Evolutionary conservation across 2,329 filamentous ascomycete genomes (phyloP), one percentile per base, ranked within the genome.

Genomic region (Eurotiales sp.): DNA sequence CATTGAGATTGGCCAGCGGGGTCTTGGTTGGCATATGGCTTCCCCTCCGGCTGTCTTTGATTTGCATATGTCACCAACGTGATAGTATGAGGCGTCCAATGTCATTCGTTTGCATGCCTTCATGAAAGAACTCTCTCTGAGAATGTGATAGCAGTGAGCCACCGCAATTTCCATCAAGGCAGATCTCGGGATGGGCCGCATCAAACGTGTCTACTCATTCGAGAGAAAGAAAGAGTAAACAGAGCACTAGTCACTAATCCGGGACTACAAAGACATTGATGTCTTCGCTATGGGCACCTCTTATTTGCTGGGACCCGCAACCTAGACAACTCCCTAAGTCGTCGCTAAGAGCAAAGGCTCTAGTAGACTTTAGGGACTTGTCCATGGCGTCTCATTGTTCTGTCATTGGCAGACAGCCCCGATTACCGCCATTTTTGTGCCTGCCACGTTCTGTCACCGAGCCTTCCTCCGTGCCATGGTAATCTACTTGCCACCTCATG

Each of bases 51-150:
- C 25, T 45, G 46, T 32, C n/a, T 23, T 45, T 39, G 29, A 29
- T 34, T 50, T 54, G 51, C 51, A 42, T 54, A 45, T 54, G 42
- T 54, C 51, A 54, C 51, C 51, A 54, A 54, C 51, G 25, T 30
- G 25, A 43, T 25, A 39, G 36, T 32, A 40, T 21, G 34, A 41
- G 36, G 43, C 21, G 42, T 12, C 36, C 19, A 32, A n/a, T 46
- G 29, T 27, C 43, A 54, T 54, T 54, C 51, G 51, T n/a, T 32
- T 46, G 32, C 40, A 23, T 43, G 25, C 17, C 21, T 37, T 43
- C 40, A 40, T 32, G 41, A 43, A 45, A 37, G n/a, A 11, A n/a
- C 42, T 29, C 27, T 50, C 23, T 42, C 15, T 21, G 23, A 19
- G 19, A 34, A 34, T 50, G 39, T 50, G 29, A 50, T 25, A 27